Conservation (phyloP, 352 stramenopile species). For the Globisporangium camurandrum region DNA sequence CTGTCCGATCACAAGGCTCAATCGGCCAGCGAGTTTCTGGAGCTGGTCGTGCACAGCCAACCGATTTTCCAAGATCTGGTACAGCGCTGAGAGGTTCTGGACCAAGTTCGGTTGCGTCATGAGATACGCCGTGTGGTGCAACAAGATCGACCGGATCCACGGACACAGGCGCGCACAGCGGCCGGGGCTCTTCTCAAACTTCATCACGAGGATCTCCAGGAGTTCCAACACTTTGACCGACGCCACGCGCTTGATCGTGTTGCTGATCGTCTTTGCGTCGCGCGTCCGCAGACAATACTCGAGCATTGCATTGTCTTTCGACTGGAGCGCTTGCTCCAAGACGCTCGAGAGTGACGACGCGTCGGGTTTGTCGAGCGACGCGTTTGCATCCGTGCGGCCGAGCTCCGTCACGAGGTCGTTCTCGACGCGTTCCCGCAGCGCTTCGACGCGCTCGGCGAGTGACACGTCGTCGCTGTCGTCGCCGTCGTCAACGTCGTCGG, state of each 20-base stretch:
- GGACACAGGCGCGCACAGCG: slow-evolving; percentile 71
- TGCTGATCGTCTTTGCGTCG: slow-evolving; percentile 65
- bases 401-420: slow-evolving; percentile 58
- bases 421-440: slow-evolving; percentile 68
- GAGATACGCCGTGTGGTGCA: slow-evolving; percentile 82
- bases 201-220: slow-evolving; percentile 72
- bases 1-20: slow-evolving; percentile 78
- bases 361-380: slow-evolving; percentile 43
- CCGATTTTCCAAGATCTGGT: slow-evolving; percentile 78
- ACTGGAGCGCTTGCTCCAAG: slow-evolving; percentile 77
- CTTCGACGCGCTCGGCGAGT: slow-evolving; percentile 69
- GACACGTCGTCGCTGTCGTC: slow-evolving; percentile 55
- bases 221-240: slow-evolving; percentile 69
- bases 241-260: slow-evolving; percentile 71
- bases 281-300: slow-evolving; percentile 77
- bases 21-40: slow-evolving; percentile 74
- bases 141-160: slow-evolving; percentile 75
- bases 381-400: slow-evolving; percentile 32
- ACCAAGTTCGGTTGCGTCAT: slow-evolving; percentile 81
- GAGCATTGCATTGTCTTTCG: slow-evolving; percentile 81
- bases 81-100: slow-evolving; percentile 69
- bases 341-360: slow-evolving; percentile 77
- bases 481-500: slow-evolving; percentile 38
- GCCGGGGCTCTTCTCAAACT: slow-evolving; percentile 76
- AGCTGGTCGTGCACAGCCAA: slow-evolving; percentile 77